phyloP scores from a whole-genome alignment of 2,329 filamentous ascomycete genomes.

The Penicillium sp. region DNA sequence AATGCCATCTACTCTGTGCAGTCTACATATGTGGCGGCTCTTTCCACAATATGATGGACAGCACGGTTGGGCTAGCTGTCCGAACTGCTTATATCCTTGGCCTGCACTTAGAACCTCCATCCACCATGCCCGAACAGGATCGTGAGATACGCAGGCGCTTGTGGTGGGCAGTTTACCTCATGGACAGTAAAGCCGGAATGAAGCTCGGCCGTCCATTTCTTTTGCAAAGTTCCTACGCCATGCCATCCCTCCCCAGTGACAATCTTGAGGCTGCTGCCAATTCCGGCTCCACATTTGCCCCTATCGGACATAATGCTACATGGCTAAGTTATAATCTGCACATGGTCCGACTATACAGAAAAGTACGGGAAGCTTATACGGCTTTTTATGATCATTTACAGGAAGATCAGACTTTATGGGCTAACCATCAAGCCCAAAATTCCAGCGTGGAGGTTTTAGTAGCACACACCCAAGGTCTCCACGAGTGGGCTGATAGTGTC shows the following conservation, averaged over 20 bases:
- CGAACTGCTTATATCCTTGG: conserved; percentile 54
- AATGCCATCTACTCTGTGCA: conserved; percentile 52
- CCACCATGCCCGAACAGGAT: conserved; percentile 35
- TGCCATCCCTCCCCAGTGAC: conserved; percentile 32
- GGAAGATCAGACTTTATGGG: conserved; percentile 31
- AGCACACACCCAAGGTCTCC: conserved; percentile 29
- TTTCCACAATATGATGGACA: conserved; percentile 55
- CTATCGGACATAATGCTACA: conserved; percentile 23
- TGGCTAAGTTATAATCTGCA: conserved; percentile 25
- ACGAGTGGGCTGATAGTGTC: conserved; percentile 39
- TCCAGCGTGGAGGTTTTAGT: conserved; percentile 37
- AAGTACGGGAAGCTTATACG: conserved; percentile 14
- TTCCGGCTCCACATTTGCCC: conserved; percentile 21
- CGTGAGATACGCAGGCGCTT: conserved; percentile 54
- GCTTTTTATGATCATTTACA: conserved; percentile 26
- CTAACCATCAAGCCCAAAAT: conserved; percentile 35
- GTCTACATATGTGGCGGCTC: conserved; percentile 55
- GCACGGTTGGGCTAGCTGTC: conserved; percentile 45
- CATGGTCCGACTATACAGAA: conserved; percentile 19
- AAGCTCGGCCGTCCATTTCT: conserved; percentile 32
- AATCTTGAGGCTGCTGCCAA: conserved; percentile 11
- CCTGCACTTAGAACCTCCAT: conserved; percentile 53
- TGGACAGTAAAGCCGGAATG: conserved; percentile 49
- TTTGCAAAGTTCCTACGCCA: conserved; percentile 37
- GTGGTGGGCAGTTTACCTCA: conserved; percentile 57